Evolutionary conservation across 352 stramenopile genomes (phyloP).

Genomic region (Phytopythium mirpurense): DNA sequence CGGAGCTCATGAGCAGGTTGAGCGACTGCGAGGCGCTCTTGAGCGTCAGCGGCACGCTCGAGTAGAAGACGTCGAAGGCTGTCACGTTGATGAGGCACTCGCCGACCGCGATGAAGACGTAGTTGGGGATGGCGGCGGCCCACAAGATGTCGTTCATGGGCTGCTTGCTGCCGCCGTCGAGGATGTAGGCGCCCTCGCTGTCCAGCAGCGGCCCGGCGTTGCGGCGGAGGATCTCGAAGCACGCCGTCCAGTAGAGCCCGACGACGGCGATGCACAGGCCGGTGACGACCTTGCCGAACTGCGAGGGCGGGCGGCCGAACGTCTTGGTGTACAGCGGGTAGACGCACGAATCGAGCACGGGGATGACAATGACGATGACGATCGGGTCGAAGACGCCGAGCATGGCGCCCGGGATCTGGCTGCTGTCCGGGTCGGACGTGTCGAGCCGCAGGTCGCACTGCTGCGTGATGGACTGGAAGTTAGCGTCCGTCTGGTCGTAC

Average conservation of each 20-base stretch:
- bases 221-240: slow-evolving; percentile 49
- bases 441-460: slow-evolving; percentile 55
- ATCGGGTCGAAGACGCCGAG: slow-evolving; percentile 45
- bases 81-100: slow-evolving; percentile 66
- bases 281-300: slow-evolving; percentile 26
- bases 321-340: slow-evolving; percentile 34
- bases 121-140: slow-evolving; percentile 42
- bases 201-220: slow-evolving; percentile 34
- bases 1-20: slow-evolving; percentile 54
- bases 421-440: slow-evolving; percentile 26
- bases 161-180: slow-evolving; percentile 31
- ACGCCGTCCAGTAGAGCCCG: slow-evolving; percentile 32
- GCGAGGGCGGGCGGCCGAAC: slow-evolving; percentile 18
- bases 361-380: slow-evolving; percentile 35
- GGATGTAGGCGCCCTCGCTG: slow-evolving; percentile 25
- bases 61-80: slow-evolving; percentile 58
- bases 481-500: slow-evolving; percentile 65
- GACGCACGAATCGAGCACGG: slow-evolving; percentile 26
- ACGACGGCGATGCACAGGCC: slow-evolving; percentile 26
- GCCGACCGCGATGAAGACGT: slow-evolving; percentile 48
- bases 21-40: slow-evolving; percentile 54
- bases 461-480: slow-evolving; percentile 70
- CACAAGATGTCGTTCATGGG: slow-evolving; percentile 63
- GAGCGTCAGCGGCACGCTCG: slow-evolving; percentile 39
- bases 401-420: slow-evolving; percentile 48